Evolutionary conservation across 495 filamentous ascomycete genomes (phyloP), one percentile per base, ranked within the genome.

Genomic region (Cercophora sp.): DNA sequence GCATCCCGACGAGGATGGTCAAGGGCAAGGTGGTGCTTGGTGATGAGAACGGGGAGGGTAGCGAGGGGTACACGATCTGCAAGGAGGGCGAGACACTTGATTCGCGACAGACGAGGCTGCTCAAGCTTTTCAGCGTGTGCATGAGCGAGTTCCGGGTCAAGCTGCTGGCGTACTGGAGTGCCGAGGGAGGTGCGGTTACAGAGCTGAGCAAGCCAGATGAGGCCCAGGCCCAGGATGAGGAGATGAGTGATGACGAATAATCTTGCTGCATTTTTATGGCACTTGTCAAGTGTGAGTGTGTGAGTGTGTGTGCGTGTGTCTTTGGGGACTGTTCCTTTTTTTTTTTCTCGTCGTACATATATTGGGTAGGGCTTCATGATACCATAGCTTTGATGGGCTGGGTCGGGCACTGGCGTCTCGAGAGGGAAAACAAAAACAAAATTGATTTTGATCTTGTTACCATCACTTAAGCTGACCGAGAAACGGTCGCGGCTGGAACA

Each of bases 41-140:
- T 23, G 83, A 84, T 37, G 77, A 82, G 60, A 68, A 68, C 11
- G 68, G 63, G 13, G 65, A 80, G 52, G 75, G 74, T 1, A 44
- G 34, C 15, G 66, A 66, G 23, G 66, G 58, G 1, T 95, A 89
- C 64, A 77, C 72, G 18, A 84, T 98, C 18, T 96, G 91, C 66
- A 78, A 79, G 48, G 82, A 88, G 61, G 93, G 94, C 2, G 80
- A 96, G 59, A 77, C 82, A 48, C 67, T 98, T 31, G 89, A 96
- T 62, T 87, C 85, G 29, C 77, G 91, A 41, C 93, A 98, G 78
- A 96, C 92, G 56, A 84, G 87, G 44, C 68, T 98, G 63, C 67
- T 98, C 70, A 98, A 98, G 82, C 78, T 95, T 65, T 97, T 98
- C 73, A 87, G 89, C 47, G 79, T 94, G 20, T 84, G 84, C 31